phyloP scores from a whole-genome alignment of 345 rosid genomes.

The Corchorus capsularis region DNA sequence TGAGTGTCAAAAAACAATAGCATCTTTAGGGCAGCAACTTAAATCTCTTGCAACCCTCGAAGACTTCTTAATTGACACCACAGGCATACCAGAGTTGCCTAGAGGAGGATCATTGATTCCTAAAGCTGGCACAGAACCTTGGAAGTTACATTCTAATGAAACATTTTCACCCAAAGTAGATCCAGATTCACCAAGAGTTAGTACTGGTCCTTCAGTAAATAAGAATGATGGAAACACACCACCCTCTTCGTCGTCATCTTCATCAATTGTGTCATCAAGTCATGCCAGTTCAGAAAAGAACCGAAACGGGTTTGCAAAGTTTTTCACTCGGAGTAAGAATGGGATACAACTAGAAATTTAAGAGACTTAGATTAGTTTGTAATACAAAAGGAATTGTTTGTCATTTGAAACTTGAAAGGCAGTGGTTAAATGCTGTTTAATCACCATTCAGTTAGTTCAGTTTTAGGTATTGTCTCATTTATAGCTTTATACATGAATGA shows the following conservation, averaged over 20 bases:
- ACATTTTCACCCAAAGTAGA: conserved; percentile 47
- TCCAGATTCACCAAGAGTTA: conserved; percentile 31
- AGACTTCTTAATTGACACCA: conserved; percentile 86
- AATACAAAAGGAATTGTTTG: not conserved
- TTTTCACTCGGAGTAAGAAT: conserved; percentile 82
- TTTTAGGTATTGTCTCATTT: conserved; percentile 9
- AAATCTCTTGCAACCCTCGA: conserved; percentile 92
- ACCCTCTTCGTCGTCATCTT: conserved; percentile 40
- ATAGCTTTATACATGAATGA: conserved; percentile 9
- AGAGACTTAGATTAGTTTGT: conserved; percentile 12
- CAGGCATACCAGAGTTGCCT: conserved; percentile 49
- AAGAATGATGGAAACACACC: conserved; percentile 38
- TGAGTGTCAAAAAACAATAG: conserved; percentile 91
- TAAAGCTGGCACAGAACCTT: conserved; percentile 41
- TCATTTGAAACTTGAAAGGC: conserved; percentile 12
- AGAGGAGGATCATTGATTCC: conserved; percentile 31
- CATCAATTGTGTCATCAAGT: conserved; percentile 46
- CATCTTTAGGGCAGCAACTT: conserved; percentile 79
- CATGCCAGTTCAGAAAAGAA: conserved; percentile 68
- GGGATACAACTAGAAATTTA: conserved; percentile 85
- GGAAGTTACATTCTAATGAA: conserved; percentile 60
- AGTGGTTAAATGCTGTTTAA: conserved; percentile 42
- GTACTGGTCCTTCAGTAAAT: conserved; percentile 25
- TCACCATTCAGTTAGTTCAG: conserved; percentile 19
- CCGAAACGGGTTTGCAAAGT: conserved; percentile 84